Percentiles rank a stretch among this genome's conserved stretches.
These are phyloP conservation scores for Prunus armeniaca DNA, from an alignment of 306 rosid species.

Conservation along the genomic window DNA sequence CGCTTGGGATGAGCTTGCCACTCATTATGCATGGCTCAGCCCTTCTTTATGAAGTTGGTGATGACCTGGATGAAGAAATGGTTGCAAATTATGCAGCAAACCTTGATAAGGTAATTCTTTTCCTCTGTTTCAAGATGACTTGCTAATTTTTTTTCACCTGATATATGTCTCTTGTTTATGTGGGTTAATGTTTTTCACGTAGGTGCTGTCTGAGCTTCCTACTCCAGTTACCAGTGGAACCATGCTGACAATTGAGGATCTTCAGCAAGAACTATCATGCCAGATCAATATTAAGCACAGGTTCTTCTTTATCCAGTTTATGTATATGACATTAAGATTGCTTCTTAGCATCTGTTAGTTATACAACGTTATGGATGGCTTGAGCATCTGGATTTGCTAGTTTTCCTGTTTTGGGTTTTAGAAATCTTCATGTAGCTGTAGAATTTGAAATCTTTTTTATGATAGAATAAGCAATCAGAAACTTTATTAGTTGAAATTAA, in stretches of 20 bases:
- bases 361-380: background rate
- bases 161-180: background rate
- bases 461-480: background rate
- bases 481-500: background rate
- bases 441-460: background rate
- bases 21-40: slow-evolving; percentile 71
- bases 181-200: background rate
- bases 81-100: slow-evolving; percentile 69
- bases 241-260: slow-evolving; percentile 75
- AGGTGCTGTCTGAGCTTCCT: slow-evolving; percentile 90
- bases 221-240: slow-evolving; percentile 79
- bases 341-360: background rate
- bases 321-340: background rate
- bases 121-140: slow-evolving; percentile 4
- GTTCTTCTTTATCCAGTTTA: slow-evolving; percentile 32
- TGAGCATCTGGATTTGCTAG: background rate
- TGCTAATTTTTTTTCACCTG: background rate
- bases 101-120: slow-evolving; percentile 74
- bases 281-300: slow-evolving; percentile 86
- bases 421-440: background rate
- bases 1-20: slow-evolving; percentile 90
- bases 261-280: slow-evolving; percentile 83
- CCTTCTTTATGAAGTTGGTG: slow-evolving; percentile 92
- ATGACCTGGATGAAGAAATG: slow-evolving; percentile 82
- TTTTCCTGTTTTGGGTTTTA: background rate